Base-by-base conservation (phyloP, 1,284 basidiomycete species). In the Irpex rosettiformis region DNA sequence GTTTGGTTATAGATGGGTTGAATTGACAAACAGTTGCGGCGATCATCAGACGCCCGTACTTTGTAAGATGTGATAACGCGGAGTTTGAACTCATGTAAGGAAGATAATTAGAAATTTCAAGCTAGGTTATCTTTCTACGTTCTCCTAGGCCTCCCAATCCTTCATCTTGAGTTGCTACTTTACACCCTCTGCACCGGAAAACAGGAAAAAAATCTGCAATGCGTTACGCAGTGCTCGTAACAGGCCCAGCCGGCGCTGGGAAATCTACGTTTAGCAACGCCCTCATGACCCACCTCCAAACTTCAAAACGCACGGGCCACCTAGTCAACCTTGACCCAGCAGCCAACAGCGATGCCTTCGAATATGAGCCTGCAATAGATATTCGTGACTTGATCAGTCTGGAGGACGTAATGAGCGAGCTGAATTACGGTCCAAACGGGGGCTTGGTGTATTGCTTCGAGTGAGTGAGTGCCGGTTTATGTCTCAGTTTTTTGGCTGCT, bases 371-470 rank as follows among this genome's bases (percentile, higher is more conserved):
- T 1, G 84, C 84, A 18, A 91, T 99, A 65, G 96, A 99, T 75
- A 98, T 99, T 72, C 86, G 90, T 56, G 94, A 99, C 69, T 80
- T 99, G 56, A 88, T 99, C 67, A 91, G 89, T 57, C 77, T 99
- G 52, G 88, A 97, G 62, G 97, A 99, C 75, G 95, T 97, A 54
- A 99, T 99, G 97, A 83, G 82, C 52, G 97, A 99, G 75, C 83
- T 98, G 65, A 89, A 89, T 47, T 93, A 97, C 72, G 97, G 97
- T 0, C 97, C 97, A 0, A 99, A 99, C 68, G 97, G 97, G 3
- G 97, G 95, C 0, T 79, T 99, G 56, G 87, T 99, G 60, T 98
- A 98, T 72, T 99, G 97, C 76, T 99, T 99, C 74, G 97, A 99
- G 95, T 98, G 82, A 88, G 92, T 88, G 71, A 84, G 82, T 86